Conservation (phyloP, 1,284 basidiomycete species). For the Ustilago xerochloae region DNA sequence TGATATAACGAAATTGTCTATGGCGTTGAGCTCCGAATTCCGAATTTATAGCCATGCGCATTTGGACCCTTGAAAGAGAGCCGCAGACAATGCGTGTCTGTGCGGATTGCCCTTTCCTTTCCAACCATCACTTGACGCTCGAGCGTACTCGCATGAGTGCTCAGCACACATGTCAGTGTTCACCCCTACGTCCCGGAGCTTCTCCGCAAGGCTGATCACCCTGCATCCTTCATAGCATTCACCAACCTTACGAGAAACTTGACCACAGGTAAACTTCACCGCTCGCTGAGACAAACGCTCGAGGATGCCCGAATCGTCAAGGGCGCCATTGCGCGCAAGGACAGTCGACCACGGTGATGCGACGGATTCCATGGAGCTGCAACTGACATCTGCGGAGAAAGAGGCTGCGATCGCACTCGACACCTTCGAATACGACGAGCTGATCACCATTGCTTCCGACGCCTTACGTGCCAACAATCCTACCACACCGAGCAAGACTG, state of each 20-base stretch:
- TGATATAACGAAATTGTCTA: too few relatives aligned
- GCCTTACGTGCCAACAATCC: conserved; percentile 10
- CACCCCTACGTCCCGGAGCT: too few relatives aligned
- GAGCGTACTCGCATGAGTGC: too few relatives aligned
- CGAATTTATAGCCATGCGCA: too few relatives aligned
- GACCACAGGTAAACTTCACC: background rate
- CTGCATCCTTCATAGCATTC: background rate
- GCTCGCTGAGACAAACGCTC: background rate
- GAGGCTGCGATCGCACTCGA: conserved; percentile 11
- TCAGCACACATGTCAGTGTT: too few relatives aligned
- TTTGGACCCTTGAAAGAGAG: too few relatives aligned
- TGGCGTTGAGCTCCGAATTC: too few relatives aligned
- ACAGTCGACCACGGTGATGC: background rate
- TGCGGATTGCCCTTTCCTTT: too few relatives aligned
- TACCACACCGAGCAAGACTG: background rate
- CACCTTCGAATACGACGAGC: conserved; percentile 14
- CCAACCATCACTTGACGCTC: too few relatives aligned
- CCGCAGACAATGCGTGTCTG: too few relatives aligned
- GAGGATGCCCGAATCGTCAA: conserved; percentile 1
- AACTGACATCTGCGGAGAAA: conserved; percentile 13
- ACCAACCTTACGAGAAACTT: too few relatives aligned
- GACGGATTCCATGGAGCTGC: background rate
- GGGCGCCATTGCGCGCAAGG: background rate
- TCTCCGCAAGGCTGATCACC: too few relatives aligned
- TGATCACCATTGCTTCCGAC: conserved; percentile 15